phyloP scores from a whole-genome alignment of 2,329 filamentous ascomycete species.

The Alternaria atra region DNA sequence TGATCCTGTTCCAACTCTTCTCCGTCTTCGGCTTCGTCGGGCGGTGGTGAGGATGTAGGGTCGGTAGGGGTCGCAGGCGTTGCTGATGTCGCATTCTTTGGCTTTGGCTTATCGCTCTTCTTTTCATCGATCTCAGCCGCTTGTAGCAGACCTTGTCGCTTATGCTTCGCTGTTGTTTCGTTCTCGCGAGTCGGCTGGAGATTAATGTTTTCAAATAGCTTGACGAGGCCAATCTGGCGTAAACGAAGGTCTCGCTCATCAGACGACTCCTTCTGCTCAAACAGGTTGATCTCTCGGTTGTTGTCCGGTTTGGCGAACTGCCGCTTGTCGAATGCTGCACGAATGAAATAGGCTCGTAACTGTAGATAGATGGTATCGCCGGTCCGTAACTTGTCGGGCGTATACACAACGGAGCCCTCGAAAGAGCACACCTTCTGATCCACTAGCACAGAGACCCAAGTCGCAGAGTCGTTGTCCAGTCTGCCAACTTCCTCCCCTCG shows the following conservation, averaged over 20 bases:
- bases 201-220: slow-evolving; percentile 87
- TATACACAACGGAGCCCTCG: slow-evolving; percentile 87
- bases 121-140: slow-evolving; percentile 90
- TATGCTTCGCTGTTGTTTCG: slow-evolving; percentile 76
- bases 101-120: slow-evolving; percentile 55
- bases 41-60: slow-evolving; percentile 63
- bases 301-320: slow-evolving; percentile 70
- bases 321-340: slow-evolving; percentile 74
- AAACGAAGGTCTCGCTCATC: slow-evolving; percentile 86
- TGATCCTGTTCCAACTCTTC: slow-evolving; percentile 95
- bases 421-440: slow-evolving; percentile 91
- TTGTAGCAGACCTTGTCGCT: slow-evolving; percentile 82
- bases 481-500: slow-evolving; percentile 85
- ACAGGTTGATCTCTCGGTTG: slow-evolving; percentile 77
- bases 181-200: slow-evolving; percentile 79
- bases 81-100: slow-evolving; percentile 58
- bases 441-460: slow-evolving; percentile 90
- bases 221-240: slow-evolving; percentile 86
- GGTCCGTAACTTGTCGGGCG: slow-evolving; percentile 82
- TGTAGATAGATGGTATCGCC: slow-evolving; percentile 97
- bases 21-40: slow-evolving; percentile 78
- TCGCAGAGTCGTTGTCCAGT: slow-evolving; percentile 83
- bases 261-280: slow-evolving; percentile 83
- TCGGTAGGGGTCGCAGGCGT: slow-evolving; percentile 47
- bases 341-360: slow-evolving; percentile 78